Percentiles rank a stretch among this genome's conserved stretches.
phyloP scores from a whole-genome alignment of 1,139 yeast species.

The Blastobotrys proliferans region DNA sequence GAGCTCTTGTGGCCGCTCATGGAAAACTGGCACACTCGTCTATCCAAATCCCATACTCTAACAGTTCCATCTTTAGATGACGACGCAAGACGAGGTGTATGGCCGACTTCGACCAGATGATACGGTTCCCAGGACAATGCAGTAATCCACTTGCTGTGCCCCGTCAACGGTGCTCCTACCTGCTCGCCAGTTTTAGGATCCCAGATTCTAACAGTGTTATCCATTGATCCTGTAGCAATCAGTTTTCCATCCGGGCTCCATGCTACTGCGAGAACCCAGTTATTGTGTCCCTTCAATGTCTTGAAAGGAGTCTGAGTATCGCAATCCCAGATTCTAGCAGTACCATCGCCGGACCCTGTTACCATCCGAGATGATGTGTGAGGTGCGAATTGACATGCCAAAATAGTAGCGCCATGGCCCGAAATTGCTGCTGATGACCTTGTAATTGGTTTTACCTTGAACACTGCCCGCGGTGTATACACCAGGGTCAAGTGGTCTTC shows the following conservation, averaged over 20 bases:
- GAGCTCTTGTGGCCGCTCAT: slow-evolving; percentile 86
- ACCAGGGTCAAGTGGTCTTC: slow-evolving; percentile 91
- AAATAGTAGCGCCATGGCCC: slow-evolving; percentile 91
- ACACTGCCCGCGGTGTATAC: slow-evolving; percentile 92
- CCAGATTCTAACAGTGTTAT: slow-evolving; percentile 84
- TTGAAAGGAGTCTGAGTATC: slow-evolving; percentile 87
- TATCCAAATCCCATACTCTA: slow-evolving; percentile 84
- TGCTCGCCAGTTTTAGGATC: slow-evolving; percentile 71
- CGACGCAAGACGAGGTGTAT: slow-evolving; percentile 68
- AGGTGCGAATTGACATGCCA: slow-evolving; percentile 93
- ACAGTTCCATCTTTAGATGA: slow-evolving; percentile 91
- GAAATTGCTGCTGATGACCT: slow-evolving; percentile 89
- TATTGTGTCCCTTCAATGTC: slow-evolving; percentile 78
- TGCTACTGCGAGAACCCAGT: slow-evolving; percentile 92
- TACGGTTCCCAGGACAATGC: slow-evolving; percentile 92
- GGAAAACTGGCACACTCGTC: slow-evolving; percentile 62
- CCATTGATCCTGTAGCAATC: slow-evolving; percentile 97
- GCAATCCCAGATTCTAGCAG: slow-evolving; percentile 98
- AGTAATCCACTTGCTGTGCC: slow-evolving; percentile 89
- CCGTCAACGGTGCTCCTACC: slow-evolving; percentile 67
- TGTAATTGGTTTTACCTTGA: slow-evolving; percentile 88
- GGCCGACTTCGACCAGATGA: slow-evolving; percentile 66
- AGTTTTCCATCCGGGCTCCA: slow-evolving; percentile 91
- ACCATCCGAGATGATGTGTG: slow-evolving; percentile 81
- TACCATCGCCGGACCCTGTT: slow-evolving; percentile 95